Percentiles rank a stretch among this genome's conserved stretches.
Conservation (phyloP, 1,139 yeast genomes). For the Pichia sorboxylosa region DNA sequence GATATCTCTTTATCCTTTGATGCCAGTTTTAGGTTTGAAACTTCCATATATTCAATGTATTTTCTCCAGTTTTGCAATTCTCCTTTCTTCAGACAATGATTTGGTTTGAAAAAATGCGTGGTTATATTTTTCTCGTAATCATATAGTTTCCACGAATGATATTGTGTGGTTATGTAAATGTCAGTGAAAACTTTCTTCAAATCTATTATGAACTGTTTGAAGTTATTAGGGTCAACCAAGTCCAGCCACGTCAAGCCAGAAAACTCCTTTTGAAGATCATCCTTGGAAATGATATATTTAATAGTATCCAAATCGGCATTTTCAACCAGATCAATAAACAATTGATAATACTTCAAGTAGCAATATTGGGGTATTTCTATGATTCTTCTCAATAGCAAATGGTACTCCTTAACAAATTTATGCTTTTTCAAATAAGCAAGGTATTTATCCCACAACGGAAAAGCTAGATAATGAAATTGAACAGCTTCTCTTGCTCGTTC, state of each 20-base stretch:
- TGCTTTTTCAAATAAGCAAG: conserved; percentile 20
- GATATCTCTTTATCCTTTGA: conserved; percentile 14
- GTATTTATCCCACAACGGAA: conserved; percentile 67
- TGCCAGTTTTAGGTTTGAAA: conserved; percentile 15
- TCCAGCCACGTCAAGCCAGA: conserved; percentile 22
- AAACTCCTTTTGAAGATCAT: conserved; percentile 21
- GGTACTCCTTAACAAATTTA: conserved; percentile 25
- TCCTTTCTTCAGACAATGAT: conserved; percentile 20
- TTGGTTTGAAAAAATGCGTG: conserved; percentile 40
- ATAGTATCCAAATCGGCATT: conserved; percentile 24
- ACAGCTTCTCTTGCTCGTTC: conserved; percentile 50
- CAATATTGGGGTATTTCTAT: conserved; percentile 71
- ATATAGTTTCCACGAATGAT: conserved; percentile 49
- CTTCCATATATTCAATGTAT: conserved; percentile 48
- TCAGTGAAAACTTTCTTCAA: conserved; percentile 39
- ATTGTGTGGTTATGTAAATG: conserved; percentile 50
- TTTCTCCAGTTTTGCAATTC: conserved; percentile 48
- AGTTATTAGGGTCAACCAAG: conserved; percentile 14
- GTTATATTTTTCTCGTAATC: conserved; percentile 46
- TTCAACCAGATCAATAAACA: conserved; percentile 33
- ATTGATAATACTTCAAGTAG: conserved; percentile 47
- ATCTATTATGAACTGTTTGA: conserved; percentile 25
- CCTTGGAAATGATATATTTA: conserved; percentile 18
- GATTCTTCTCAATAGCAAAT: conserved; percentile 43
- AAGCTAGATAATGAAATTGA: conserved; percentile 66